Base-by-base conservation (phyloP, 495 filamentous ascomycete species). In the Halenospora varia region DNA sequence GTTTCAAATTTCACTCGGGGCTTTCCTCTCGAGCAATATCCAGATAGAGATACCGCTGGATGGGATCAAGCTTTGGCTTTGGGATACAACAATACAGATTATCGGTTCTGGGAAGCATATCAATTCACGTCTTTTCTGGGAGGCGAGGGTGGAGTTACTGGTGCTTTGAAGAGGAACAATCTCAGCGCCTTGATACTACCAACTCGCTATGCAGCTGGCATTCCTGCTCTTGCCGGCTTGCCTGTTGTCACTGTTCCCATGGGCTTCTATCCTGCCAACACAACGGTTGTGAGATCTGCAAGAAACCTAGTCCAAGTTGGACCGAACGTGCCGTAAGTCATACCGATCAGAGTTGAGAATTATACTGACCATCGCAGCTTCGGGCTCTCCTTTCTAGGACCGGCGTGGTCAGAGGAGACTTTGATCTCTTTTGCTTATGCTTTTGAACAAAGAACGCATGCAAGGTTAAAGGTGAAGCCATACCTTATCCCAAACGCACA, bases 391-490 rank as follows among this genome's bases (percentile, higher is more conserved):
- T 87, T 88, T 67, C 61, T 84, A 51, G 85, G 82, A 0, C 48
- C 53, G 0, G 74, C 72, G 42, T 89, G 75, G 70, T 77, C 74
- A 47, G 79, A 84, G 67, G 71, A 70, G 51, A 73, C 64, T 48
- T 70, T 86, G 48, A 82, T 89, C 49, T 82, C 79, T n/a, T 76
- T 80, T 68, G 84, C 84, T 25, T 88, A 84, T 70, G 84, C 83
- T 18, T 88, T 79, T 69, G 85, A 88, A 72, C 85, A 88, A 68
- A 68, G 75, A 57, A 87, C 82, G n/a, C 50, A 57, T 17, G 40
- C 24, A 1, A 51, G 59, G 25, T 41, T 3, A 3, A 57, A 60
- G 20, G 49, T 60, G 4, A 54, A 53, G 44, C 63, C 63, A 11
- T 57, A 55, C 53, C 41, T 56, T 42, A 26, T 29, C 3, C 60